Evolutionary conservation across 116 monocot species (phyloP).

Genomic region (Cymodocea nodosa): DNA sequence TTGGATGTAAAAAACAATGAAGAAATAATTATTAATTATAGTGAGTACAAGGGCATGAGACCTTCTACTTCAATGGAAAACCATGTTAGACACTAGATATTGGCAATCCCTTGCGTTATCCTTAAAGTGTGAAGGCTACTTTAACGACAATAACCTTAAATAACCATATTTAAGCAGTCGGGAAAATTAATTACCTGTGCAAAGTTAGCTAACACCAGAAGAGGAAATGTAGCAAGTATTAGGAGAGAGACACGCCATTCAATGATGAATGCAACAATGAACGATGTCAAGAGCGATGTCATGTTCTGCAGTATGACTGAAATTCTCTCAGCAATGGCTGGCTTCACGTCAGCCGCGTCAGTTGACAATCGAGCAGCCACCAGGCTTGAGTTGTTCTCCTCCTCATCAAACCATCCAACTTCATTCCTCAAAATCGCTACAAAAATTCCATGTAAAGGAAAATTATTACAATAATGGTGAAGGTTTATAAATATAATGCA

Average conservation of each 20-base stretch:
- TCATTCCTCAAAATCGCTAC: constrained; percentile 90
- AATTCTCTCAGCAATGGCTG: constrained; percentile 87
- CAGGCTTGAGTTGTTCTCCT: constrained; percentile 91
- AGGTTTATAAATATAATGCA: background rate
- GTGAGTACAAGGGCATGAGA: too few relatives aligned
- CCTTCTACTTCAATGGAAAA: too few relatives aligned
- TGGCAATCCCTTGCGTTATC: too few relatives aligned
- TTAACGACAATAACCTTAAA: background rate
- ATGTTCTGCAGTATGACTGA: constrained; percentile 96
- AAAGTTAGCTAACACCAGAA: constrained; percentile 89
- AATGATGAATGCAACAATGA: constrained; percentile 88
- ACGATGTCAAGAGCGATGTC: constrained; percentile 82
- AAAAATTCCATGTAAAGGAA: background rate
- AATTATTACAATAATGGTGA: background rate
- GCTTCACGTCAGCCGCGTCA: constrained; percentile 90
- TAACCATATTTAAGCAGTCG: background rate
- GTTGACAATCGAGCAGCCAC: constrained; percentile 70
- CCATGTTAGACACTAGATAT: too few relatives aligned
- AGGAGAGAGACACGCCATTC: constrained; percentile 89
- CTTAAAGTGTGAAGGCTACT: too few relatives aligned
- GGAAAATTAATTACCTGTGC: constrained; percentile 50
- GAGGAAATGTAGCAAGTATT: constrained; percentile 90
- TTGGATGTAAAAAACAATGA: too few relatives aligned
- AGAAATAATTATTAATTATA: too few relatives aligned
- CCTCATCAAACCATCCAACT: constrained; percentile 97